Evolutionary conservation across 495 filamentous ascomycete genomes (phyloP), one percentile per base, ranked within the genome.

Genomic region (Penicillium daleae): DNA sequence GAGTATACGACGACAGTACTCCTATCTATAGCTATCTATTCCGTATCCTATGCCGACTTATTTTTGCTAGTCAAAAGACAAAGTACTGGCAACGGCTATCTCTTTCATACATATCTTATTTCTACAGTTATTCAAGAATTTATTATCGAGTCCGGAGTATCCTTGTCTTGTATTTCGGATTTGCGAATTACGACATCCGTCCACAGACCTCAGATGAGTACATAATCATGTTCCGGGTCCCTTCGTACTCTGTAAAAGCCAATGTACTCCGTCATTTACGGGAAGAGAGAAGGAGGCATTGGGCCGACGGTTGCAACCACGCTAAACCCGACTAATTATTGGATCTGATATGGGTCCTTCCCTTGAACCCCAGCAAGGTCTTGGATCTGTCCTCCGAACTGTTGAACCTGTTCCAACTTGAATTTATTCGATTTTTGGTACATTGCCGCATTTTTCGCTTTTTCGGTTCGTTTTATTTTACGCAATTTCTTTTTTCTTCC

Each of bases 281-380:
- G 9, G 22, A 13, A 19, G 7, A 46, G 42, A 6, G 22, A 2
- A 26, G 35, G 27, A 59, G 64, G 58, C 67, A 60, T 59, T 62
- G 63, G 61, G 44, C 57, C 64, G 66, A 69, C 64, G 69, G 72
- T 77, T 77, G 73, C 71, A 76, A 76, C 69, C 66, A 74, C 70
- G 66, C 69, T 76, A 71, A 75, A 66, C 66, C 66, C 46, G 57
- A 60, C 71, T 71, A 70, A 71, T 73, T 71, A 75, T 77, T 77
- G 75, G 75, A 77, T 74, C 7, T 71, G 75, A 70, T 72, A 70
- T 75, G 74, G 73, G 73, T 71, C 70, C 73, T 69, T 64, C 59
- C 61, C 59, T 62, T 55, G 56, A 57, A 57, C 66, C 56, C 58
- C 57, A 56, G 64, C 42, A 69, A n/a, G 67, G 69, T 64, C 65